A percentile compares a stretch with the other conserved stretches of the same genome.
Evolutionary conservation across 371 early-diverging fungal genomes (phyloP).

Genomic region (Rhizopus sp.): DNA sequence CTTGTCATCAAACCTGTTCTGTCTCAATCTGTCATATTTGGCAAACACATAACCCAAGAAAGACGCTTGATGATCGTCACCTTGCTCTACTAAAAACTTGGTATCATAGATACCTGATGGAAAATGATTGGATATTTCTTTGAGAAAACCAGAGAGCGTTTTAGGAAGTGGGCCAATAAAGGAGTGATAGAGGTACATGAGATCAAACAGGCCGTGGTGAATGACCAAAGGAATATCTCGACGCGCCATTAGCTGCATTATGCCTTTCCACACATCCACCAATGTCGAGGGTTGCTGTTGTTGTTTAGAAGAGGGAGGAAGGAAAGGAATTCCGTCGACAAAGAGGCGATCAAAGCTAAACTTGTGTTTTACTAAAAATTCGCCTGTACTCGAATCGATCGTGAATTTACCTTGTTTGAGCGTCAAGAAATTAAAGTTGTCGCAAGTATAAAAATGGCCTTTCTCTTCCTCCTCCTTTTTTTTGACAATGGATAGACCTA

Average conservation of each 20-base stretch:
- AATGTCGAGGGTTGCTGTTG: background rate
- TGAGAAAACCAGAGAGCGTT: constrained; percentile 65
- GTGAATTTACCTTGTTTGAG: constrained; percentile 38
- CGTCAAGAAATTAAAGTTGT: constrained; percentile 31
- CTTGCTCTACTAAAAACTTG: constrained; percentile 70
- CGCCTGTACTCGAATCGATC: constrained; percentile 67
- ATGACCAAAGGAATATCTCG: constrained; percentile 68
- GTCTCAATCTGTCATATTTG: constrained; percentile 55
- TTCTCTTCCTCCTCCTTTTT: constrained; percentile 14
- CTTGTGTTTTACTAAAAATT: constrained; percentile 79
- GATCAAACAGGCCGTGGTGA: constrained; percentile 91
- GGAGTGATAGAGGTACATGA: constrained; percentile 85
- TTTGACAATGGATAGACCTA: constrained; percentile 76
- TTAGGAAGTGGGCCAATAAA: constrained; percentile 79
- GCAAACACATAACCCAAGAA: constrained; percentile 82
- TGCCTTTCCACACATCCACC: constrained; percentile 32
- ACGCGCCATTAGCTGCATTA: constrained; percentile 25
- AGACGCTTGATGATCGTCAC: constrained; percentile 14
- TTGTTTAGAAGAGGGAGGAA: constrained; percentile 6
- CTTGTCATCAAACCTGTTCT: background rate
- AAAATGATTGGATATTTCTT: constrained; percentile 76
- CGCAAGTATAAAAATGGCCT: constrained; percentile 2
- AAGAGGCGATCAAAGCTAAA: constrained; percentile 83
- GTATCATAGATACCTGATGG: constrained; percentile 90
- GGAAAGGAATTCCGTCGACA: constrained; percentile 74